These are phyloP conservation scores for Acanthochlamys bracteata DNA, from an alignment of 106 monocot species.

Conservation along the genomic window DNA sequence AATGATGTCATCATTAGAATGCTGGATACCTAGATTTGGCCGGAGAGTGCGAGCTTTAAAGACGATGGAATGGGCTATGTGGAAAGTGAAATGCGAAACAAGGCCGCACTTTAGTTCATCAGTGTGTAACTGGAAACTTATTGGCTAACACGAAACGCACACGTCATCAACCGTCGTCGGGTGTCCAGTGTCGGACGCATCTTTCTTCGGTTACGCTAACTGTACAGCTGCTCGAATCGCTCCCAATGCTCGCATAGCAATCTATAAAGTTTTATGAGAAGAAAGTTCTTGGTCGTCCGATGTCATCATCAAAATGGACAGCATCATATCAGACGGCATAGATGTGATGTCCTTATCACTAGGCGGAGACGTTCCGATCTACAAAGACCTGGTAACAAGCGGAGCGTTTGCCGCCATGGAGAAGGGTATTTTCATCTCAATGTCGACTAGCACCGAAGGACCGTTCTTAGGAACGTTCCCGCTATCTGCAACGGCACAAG, in stretches of 20 bases:
- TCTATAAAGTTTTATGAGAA: slow-evolving; percentile 59
- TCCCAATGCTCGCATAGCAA: slow-evolving; percentile 47
- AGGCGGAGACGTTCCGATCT: slow-evolving; percentile 33
- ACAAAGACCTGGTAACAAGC: slow-evolving; percentile 54
- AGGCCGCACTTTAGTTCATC: slow-evolving; percentile 23
- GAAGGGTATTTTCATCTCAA: slow-evolving; percentile 50
- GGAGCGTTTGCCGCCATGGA: slow-evolving; percentile 51
- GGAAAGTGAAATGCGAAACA: slow-evolving; percentile 43
- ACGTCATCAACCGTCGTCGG: slow-evolving; percentile 73
- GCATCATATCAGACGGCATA: slow-evolving; percentile 55
- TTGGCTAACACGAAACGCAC: slow-evolving; percentile 85
- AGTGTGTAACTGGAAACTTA: slow-evolving; percentile 59
- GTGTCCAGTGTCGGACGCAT: slow-evolving; percentile 21
- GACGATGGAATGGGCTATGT: slow-evolving; percentile 36
- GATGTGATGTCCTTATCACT: slow-evolving; percentile 67
- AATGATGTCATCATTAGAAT: slow-evolving; percentile 27
- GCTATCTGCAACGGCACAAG: too few species aligned
- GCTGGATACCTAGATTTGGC: slow-evolving; percentile 34
- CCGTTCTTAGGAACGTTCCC: slow-evolving; percentile 20
- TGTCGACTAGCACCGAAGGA: slow-evolving; percentile 61
- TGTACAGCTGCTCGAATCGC: slow-evolving; percentile 55
- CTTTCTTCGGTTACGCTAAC: slow-evolving; percentile 45
- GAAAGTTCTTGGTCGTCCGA: slow-evolving; percentile 39
- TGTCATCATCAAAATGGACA: slow-evolving; percentile 48
- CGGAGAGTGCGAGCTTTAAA: slow-evolving; percentile 31